phyloP scores from a whole-genome alignment of 2,329 filamentous ascomycete genomes.

The Drechslerella coelobrocha region DNA sequence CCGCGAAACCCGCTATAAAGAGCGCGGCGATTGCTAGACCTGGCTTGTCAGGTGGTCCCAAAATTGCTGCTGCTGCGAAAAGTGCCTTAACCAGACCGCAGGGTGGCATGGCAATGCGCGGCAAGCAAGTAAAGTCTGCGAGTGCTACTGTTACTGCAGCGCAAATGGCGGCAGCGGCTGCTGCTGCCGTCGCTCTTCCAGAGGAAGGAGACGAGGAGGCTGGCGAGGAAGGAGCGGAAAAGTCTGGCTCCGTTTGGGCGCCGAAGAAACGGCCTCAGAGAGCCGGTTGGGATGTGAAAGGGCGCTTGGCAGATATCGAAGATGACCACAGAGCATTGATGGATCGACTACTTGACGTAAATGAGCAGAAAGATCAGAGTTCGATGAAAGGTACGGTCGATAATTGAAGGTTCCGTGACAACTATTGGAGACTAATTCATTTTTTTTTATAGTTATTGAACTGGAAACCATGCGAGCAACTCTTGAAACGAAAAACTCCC shows the following conservation, averaged over 20 bases:
- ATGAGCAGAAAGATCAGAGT: slow-evolving; percentile 75
- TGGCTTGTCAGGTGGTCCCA: slow-evolving; percentile 12
- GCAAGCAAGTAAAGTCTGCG: slow-evolving; percentile 5
- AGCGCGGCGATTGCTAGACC: slow-evolving; percentile 6
- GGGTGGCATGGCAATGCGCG: slow-evolving; percentile 18
- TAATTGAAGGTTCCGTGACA: background rate
- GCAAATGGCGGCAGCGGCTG: background rate
- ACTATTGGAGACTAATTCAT: slow-evolving; percentile 12
- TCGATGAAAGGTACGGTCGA: slow-evolving; percentile 71
- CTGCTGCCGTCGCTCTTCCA: slow-evolving; percentile 10
- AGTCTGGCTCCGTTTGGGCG: slow-evolving; percentile 4
- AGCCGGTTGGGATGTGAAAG: slow-evolving; percentile 79
- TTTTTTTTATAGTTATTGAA: slow-evolving; percentile 63
- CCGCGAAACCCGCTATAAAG: slow-evolving; percentile 8
- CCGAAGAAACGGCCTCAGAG: slow-evolving; percentile 56
- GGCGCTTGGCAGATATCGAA: slow-evolving; percentile 77
- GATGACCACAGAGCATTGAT: slow-evolving; percentile 64
- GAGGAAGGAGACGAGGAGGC: slow-evolving; percentile 18
- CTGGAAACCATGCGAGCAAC: slow-evolving; percentile 65
- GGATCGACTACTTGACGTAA: slow-evolving; percentile 72
- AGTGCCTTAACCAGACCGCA: slow-evolving; percentile 19
- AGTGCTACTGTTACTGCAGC: slow-evolving; percentile 6
- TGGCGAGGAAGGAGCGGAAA: slow-evolving; percentile 15
- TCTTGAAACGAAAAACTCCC: slow-evolving; percentile 59
- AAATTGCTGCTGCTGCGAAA: slow-evolving; percentile 22